These are phyloP conservation scores for Medicago lupulina DNA, from an alignment of 306 rosid genomes.

Conservation along the genomic window DNA sequence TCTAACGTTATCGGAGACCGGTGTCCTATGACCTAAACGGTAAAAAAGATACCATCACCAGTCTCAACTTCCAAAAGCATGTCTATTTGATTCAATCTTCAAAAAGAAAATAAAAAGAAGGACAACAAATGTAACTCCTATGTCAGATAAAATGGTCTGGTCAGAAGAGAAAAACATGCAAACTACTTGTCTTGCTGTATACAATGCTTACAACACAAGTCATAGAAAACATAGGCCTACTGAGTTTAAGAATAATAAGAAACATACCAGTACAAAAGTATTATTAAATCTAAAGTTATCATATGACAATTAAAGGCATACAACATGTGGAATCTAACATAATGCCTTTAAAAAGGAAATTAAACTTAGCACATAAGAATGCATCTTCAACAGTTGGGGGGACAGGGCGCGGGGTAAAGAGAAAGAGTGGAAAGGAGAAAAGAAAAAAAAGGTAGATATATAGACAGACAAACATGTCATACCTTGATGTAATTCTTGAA, in stretches of 20 bases:
- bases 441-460: slow-evolving; percentile 25
- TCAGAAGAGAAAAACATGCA: no score
- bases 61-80: slow-evolving; percentile 3
- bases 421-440: background rate
- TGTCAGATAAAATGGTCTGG: no score
- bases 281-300: background rate
- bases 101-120: no score
- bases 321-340: background rate
- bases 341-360: background rate
- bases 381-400: background rate
- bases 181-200: no score
- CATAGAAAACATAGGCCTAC: slow-evolving; percentile 2
- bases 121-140: no score
- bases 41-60: background rate
- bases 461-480: slow-evolving; percentile 2
- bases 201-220: background rate
- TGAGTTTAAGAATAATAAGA: background rate
- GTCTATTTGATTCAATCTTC: no score
- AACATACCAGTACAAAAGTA: background rate
- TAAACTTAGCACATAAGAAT: background rate
- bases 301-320: background rate
- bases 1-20: background rate
- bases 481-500: slow-evolving; percentile 91
- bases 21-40: background rate
- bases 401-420: background rate